Evolutionary conservation across 805 yeast genomes (phyloP), one percentile per base, ranked within the genome.

Genomic region (Saturnispora quitensis): DNA sequence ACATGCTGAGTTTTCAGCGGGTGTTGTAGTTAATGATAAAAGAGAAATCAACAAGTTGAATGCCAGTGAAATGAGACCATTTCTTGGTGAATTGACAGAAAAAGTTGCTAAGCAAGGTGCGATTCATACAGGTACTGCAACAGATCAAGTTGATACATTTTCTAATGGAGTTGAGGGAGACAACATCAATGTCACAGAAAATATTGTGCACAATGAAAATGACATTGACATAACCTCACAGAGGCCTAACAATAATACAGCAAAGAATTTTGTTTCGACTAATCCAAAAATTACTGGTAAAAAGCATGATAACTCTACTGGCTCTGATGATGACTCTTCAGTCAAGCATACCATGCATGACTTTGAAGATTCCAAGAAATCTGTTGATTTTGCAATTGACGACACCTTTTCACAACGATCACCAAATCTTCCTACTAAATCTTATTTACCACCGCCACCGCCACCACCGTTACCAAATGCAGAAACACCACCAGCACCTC

Each of bases 71-170:
- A 62, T 60, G 61, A 58, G 62, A 48, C 67, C 73, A 28, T 80
- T 81, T 59, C 67, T 81, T 56, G 69, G 73, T 45, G 86, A 81
- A 59, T 67, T 81, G 56, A 69, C 74, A 22, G 63, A 73, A 3
- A 78, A 76, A 56, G 82, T 80, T 12, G 68, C 65, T 7, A 75
- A 68, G 51, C 60, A 70, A 3, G 70, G 69, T 4, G 60, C 78
- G 1, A 71, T 73, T 40, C 13, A 40, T 9, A 12, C 31, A 20
- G n/a, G 9, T 9, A 24, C 31, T 15, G 48, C 22, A 15, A 4
- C 31, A 5, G 24, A 36, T 3, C 28, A 2, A 10, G 13, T 9
- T 27, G 20, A 17, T 25, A 35, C 18, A 27, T 15, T 7, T 13
- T 10, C 7, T 24, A 31, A 31, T 12, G n/a, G 6, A 4, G 31